Evolutionary conservation across 139 green algal genomes (phyloP).

Genomic region (Picochlorum costavermella): DNA sequence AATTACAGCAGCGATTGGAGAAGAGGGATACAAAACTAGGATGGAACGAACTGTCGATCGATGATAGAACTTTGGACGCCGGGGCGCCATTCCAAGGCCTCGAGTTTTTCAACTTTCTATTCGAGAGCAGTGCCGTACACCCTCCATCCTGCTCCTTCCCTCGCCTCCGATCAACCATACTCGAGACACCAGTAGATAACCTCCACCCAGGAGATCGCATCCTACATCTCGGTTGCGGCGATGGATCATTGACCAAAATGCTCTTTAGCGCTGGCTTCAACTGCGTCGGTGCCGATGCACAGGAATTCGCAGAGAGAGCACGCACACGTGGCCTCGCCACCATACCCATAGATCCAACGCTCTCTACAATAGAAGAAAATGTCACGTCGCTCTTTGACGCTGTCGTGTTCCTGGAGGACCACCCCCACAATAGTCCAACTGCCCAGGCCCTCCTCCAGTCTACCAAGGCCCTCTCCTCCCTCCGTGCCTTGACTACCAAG

Average conservation of each 20-base stretch:
- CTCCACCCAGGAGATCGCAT: constrained; percentile 22
- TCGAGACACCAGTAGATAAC: constrained; percentile 11
- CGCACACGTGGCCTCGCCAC: background rate
- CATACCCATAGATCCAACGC: background rate
- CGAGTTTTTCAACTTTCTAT: constrained; percentile 53
- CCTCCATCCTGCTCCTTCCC: constrained; percentile 37
- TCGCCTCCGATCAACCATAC: constrained; percentile 16
- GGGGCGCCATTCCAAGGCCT: constrained; percentile 48
- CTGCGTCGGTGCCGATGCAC: constrained; percentile 10
- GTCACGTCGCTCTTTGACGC: background rate
- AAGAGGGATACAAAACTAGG: constrained; percentile 24
- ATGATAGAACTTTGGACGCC: background rate
- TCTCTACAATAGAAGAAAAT: too few species aligned
- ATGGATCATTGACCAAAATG: constrained; percentile 59
- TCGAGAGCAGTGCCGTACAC: constrained; percentile 27
- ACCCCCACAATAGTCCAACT: background rate
- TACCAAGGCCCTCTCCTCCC: too few species aligned
- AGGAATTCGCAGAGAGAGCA: background rate
- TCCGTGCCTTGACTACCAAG: too few species aligned
- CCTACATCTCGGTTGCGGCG: constrained; percentile 53
- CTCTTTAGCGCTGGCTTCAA: constrained; percentile 53
- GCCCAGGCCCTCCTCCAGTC: too few species aligned
- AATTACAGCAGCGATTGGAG: constrained; percentile 36
- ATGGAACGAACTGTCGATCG: background rate
- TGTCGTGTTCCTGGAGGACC: constrained; percentile 19